A percentile compares a stretch with the other conserved stretches of the same genome.
phyloP scores from a whole-genome alignment of 176 grass and related monocot species.

The Hyparrhenia diplandra region DNA sequence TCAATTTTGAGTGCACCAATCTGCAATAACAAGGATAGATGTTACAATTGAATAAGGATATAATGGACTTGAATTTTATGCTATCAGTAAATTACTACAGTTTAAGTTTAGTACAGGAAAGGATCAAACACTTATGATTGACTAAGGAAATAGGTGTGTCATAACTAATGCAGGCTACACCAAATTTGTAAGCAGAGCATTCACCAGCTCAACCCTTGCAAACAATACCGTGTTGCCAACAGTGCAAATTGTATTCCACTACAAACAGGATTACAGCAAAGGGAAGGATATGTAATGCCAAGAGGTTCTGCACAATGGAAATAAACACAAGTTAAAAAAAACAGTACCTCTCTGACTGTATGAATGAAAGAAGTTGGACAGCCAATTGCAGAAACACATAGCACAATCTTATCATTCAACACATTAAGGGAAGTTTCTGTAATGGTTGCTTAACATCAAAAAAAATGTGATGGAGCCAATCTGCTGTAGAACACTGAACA shows the following conservation, averaged over 20 bases:
- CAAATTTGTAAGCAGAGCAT: too few relatives aligned
- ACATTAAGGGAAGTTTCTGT: conserved; percentile 42
- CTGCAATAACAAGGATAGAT: conserved; percentile 46
- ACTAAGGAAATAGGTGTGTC: background rate
- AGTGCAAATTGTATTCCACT: background rate
- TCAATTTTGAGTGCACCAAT: conserved; percentile 64
- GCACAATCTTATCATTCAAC: conserved; percentile 41
- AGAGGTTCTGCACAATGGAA: conserved; percentile 7
- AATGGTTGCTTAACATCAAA: conserved; percentile 54
- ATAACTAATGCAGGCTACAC: too few relatives aligned
- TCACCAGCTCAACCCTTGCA: background rate
- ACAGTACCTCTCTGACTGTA: conserved; percentile 50
- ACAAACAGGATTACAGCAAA: conserved; percentile 6
- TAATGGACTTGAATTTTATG: background rate
- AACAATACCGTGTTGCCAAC: background rate
- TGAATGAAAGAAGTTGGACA: conserved; percentile 68
- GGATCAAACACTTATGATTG: background rate
- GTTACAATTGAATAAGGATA: background rate
- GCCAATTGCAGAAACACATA: conserved; percentile 86
- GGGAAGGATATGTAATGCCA: background rate
- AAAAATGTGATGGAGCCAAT: conserved; percentile 83
- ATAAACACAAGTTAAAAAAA: background rate
- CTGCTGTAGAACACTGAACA: conserved; percentile 55
- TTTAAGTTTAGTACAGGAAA: background rate
- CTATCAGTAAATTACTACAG: background rate